Evolutionary conservation across 2,329 filamentous ascomycete genomes (phyloP), one percentile per base, ranked within the genome.

Genomic region (Cucurbitaria berberidis): DNA sequence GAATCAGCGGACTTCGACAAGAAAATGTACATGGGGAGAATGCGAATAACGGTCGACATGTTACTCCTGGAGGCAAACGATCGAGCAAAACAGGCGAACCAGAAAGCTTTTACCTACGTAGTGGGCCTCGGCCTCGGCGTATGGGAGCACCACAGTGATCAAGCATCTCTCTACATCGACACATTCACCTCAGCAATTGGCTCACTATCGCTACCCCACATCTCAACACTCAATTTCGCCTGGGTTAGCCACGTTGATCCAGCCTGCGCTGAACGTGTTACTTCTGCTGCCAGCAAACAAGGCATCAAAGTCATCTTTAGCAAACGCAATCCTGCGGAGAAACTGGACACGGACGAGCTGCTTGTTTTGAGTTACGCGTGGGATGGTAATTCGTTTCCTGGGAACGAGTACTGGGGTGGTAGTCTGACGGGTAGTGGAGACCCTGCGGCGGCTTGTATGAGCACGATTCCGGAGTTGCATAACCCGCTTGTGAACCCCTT

Each of bases 391-490:
- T n/a, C 45, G 22, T 49, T 54, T 29, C 51, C 51, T 6, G 51
- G 51, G n/a, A 54, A 54, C 27, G 51, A 54, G 45, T 54, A 54
- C 22, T 54, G 51, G 51, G 26, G 3, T 35, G 51, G 51, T n/a
- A 49, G 35, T 42, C 35, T 54, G 27, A 1, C n/a, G 29, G 45
- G 19, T 13, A 54, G 51, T 42, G 51, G 51, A 2, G 51, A 54
- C 38, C 51, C 51, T 26, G 51, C 51, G n/a, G 51, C 51, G 35
- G 51, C 51, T 4, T 54, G 51, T 42, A 54, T 54, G 51, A 54
- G 51, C 30, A 54, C 51, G 41, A 54, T 54, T 22, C 24, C 45
- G 21, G 51, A 54, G 45, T 49, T 54, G 40, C 51, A 54, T 29
- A 54, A 54, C 49, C 45, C 51, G 26, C 42, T 54, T 3, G 45